These are phyloP conservation scores for Penicillium salamii DNA, from an alignment of 495 filamentous ascomycete genomes.

Conservation along the genomic window DNA sequence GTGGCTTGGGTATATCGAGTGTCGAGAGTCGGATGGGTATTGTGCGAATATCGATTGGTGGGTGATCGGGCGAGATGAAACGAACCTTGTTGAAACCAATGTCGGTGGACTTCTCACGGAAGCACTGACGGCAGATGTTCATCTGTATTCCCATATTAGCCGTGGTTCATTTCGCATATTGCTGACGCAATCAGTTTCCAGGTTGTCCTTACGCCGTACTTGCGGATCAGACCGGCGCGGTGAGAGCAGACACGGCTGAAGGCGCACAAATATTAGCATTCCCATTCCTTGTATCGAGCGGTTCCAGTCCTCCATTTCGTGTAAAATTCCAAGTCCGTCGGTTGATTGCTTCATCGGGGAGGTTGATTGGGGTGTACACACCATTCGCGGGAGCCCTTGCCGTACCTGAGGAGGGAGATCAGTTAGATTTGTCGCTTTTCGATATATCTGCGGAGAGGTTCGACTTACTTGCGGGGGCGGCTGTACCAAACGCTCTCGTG, in stretches of 20 bases:
- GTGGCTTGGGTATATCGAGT: neutral
- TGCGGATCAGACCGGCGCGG: slow-evolving; percentile 94
- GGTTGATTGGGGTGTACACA: slow-evolving; percentile 41
- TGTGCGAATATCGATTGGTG: neutral
- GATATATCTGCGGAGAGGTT: slow-evolving; percentile 3
- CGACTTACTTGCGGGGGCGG: slow-evolving; percentile 79
- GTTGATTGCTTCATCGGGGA: slow-evolving; percentile 12
- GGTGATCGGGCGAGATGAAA: slow-evolving; percentile 9
- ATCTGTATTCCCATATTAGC: slow-evolving; percentile 47
- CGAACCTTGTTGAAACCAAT: slow-evolving; percentile 95
- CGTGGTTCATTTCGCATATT: neutral
- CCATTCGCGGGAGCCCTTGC: slow-evolving; percentile 91
- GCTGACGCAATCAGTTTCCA: neutral
- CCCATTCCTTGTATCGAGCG: slow-evolving; percentile 6
- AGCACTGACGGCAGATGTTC: slow-evolving; percentile 99
- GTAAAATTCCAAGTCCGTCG: slow-evolving; percentile 10
- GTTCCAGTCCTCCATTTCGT: slow-evolving; percentile 1
- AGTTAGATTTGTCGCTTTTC: slow-evolving; percentile 14
- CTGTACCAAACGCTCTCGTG: slow-evolving; percentile 99
- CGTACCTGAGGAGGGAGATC: slow-evolving; percentile 43
- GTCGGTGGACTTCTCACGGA: slow-evolving; percentile 92
- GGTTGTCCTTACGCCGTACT: slow-evolving; percentile 81
- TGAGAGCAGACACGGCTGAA: slow-evolving; percentile 93
- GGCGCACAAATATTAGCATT: slow-evolving; percentile 25
- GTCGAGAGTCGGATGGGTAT: neutral